phyloP scores from a whole-genome alignment of 495 filamentous ascomycete species.

The Hypoxylon cercidicola region DNA sequence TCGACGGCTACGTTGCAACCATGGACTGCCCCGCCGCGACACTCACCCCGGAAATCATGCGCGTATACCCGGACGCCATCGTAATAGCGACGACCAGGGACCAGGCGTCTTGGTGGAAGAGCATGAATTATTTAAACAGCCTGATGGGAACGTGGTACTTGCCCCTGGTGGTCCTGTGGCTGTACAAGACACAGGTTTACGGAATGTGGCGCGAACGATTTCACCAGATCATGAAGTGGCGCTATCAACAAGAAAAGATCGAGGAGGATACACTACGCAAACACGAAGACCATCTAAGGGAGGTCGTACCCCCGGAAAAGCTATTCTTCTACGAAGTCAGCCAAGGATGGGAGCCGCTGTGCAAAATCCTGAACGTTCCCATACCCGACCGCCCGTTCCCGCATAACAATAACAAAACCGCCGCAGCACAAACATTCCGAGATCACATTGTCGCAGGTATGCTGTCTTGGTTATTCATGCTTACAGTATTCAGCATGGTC shows the following conservation, averaged over 20 bases:
- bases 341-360: conserved; percentile 56
- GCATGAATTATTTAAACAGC: conserved; percentile 45
- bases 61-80: conserved; percentile 50
- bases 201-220: conserved; percentile 45
- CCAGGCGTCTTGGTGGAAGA: conserved; percentile 47
- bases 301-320: conserved; percentile 50
- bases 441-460: conserved; percentile 40
- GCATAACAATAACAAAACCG: conserved; percentile 47
- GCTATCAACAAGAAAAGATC: conserved; percentile 44
- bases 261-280: conserved; percentile 44
- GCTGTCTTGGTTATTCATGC: conserved; percentile 42
- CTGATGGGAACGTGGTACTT: conserved; percentile 48
- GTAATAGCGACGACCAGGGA: conserved; percentile 51
- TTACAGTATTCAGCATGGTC: conserved; percentile 35
- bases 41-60: conserved; percentile 50
- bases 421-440: conserved; percentile 39
- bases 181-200: conserved; percentile 44
- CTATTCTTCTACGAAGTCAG: conserved; percentile 58
- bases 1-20: conserved; percentile 51
- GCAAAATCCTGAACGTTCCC: conserved; percentile 50
- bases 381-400: conserved; percentile 52
- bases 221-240: conserved; percentile 44
- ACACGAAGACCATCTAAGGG: conserved; percentile 51
- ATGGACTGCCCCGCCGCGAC: conserved; percentile 50
- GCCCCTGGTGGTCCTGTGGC: conserved; percentile 45